These are phyloP conservation scores for Cladorrhinum sp. DNA, from an alignment of 2,329 filamentous ascomycete species.

Conservation along the genomic window DNA sequence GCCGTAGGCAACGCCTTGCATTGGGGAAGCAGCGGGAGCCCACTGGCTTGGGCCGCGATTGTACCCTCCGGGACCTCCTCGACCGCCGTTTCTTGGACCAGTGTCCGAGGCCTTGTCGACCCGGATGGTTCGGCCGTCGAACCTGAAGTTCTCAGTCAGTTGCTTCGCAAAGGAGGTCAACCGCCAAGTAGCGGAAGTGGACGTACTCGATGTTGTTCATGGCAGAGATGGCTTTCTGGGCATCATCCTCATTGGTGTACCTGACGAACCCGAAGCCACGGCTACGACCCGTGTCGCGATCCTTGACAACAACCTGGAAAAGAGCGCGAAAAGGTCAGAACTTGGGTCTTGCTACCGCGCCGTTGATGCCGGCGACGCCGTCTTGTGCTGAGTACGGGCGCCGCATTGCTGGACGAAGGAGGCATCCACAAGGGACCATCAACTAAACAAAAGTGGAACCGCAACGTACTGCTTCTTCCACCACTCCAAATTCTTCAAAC, in stretches of 20 bases:
- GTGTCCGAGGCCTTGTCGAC: conserved; percentile 94
- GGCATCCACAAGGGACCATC: too few species aligned
- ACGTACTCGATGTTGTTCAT: conserved; percentile 88
- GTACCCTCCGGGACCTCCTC: conserved; percentile 35
- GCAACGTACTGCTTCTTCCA: conserved; percentile 91
- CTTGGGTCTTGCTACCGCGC: not conserved
- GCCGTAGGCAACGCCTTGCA: conserved; percentile 36
- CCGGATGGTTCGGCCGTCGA: conserved; percentile 90
- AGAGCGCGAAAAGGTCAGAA: conserved; percentile 20
- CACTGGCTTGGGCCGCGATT: conserved; percentile 21
- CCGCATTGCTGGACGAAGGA: not conserved
- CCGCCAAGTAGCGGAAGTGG: not conserved
- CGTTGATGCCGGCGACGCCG: not conserved
- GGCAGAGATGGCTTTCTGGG: conserved; percentile 68
- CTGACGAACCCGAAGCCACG: conserved; percentile 97
- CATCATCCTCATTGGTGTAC: conserved; percentile 73
- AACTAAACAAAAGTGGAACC: conserved; percentile 20
- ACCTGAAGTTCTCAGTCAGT: conserved; percentile 44
- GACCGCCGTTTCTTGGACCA: conserved; percentile 52
- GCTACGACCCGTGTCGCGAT: conserved; percentile 93
- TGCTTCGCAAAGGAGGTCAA: conserved; percentile 12
- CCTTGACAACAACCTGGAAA: conserved; percentile 87
- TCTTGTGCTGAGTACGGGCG: not conserved
- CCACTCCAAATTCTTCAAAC: conserved; percentile 85
- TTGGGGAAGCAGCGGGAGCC: conserved; percentile 27